These are phyloP conservation scores for Mariannaea sp. DNA, from an alignment of 2,329 filamentous ascomycete species.

Conservation along the genomic window DNA sequence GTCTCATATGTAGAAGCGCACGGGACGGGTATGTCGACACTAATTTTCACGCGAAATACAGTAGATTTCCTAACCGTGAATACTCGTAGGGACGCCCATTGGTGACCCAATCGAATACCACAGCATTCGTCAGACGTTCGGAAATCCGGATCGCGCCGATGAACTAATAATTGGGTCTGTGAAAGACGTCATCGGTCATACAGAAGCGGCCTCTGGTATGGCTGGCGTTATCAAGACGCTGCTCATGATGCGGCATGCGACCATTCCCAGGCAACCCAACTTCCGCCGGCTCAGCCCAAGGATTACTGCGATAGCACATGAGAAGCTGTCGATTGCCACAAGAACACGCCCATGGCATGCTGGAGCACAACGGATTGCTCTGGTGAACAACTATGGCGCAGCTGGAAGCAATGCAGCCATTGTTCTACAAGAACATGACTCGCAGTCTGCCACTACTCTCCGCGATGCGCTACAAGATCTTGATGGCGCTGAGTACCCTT, in stretches of 20 bases:
- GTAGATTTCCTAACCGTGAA: too few species aligned
- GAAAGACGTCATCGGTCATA: slow-evolving; percentile 41
- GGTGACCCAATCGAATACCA: slow-evolving; percentile 51
- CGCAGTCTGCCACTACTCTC: not conserved
- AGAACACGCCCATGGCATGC: slow-evolving; percentile 27
- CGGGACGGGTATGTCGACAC: slow-evolving; percentile 53
- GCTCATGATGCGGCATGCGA: slow-evolving; percentile 37
- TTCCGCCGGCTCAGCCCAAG: slow-evolving; percentile 38
- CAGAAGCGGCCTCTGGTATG: slow-evolving; percentile 38
- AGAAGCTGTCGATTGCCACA: slow-evolving; percentile 19
- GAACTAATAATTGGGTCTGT: slow-evolving; percentile 33
- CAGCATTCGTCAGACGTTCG: slow-evolving; percentile 28
- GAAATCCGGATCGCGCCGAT: not conserved
- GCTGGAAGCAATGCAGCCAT: slow-evolving; percentile 43
- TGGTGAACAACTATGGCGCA: slow-evolving; percentile 46
- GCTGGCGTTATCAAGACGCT: slow-evolving; percentile 41
- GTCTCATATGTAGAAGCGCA: slow-evolving; percentile 49
- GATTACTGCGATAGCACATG: slow-evolving; percentile 28
- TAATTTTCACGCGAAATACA: too few species aligned
- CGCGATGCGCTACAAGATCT: slow-evolving; percentile 13
- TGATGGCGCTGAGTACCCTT: too few species aligned
- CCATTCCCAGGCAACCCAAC: slow-evolving; percentile 34
- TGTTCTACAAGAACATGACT: slow-evolving; percentile 5
- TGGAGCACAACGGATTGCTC: slow-evolving; percentile 25
- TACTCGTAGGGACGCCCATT: too few species aligned